Base-by-base conservation (phyloP, 2,329 filamentous ascomycete species). In the Aspergillus melleus region DNA sequence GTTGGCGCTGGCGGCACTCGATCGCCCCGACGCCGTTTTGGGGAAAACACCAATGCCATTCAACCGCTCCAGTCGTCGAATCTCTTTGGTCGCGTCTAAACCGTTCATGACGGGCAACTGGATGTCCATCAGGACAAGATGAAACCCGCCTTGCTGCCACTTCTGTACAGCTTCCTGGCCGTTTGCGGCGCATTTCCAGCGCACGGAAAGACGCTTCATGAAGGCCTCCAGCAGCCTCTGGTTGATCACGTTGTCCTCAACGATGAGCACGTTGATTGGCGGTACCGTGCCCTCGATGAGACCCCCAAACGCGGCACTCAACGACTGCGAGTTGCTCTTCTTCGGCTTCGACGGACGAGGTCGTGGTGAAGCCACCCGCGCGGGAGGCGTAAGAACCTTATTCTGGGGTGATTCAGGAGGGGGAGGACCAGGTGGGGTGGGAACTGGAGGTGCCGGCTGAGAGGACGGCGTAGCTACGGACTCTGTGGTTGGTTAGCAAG, bases 211-310 rank as follows among this genome's bases (percentile, higher is more conserved):
- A 52, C 92, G 85, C 79, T 97, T 96, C 83, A 98, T 94, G 71
- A 99, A 96, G 1, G 93, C 92, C 72, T 97, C 94, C 39, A 99
- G 81, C 10, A 99, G 87, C 70, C 92, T 91, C 66, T 98, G 81
- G 72, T 98, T 99, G 83, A 99, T 98, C 64, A 95, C 92, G 76
- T 99, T 99, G 79, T 99, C 95, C 79, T 99, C 95, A 14, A 99
- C 95, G 61, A 99, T 96, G 49, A 99, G 83, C 8, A 98, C 93
- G 68, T 96, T 98, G 79, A 99, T 98, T 1, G 95, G 94, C 8
- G 95, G 95, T 0, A 98, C 92, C 1, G 88, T 88, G 56, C 88
- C 89, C 66, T 94, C 92, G 29, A 96, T 84, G 68, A 91, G 83
- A 30, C 86, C 88, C 4, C 88, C 81, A 26, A 61, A 89, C 71